A percentile compares a stretch with the other conserved stretches of the same genome.
Conservation (phyloP, 352 stramenopile genomes). For the Globisporangium nagaii region DNA sequence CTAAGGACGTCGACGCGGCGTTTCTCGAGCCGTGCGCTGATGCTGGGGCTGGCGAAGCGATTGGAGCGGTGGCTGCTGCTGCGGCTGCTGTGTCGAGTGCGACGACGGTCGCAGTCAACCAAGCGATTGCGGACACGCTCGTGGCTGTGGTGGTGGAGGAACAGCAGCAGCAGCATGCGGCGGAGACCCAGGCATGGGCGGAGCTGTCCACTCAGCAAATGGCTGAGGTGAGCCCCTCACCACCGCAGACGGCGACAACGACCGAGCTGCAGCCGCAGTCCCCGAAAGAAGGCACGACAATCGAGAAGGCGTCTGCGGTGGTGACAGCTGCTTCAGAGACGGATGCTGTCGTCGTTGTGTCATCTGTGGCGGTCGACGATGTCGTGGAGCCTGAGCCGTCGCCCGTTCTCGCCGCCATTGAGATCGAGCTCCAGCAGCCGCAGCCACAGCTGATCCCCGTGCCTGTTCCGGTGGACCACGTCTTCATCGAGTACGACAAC, state of each 20-base stretch:
- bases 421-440: not conserved
- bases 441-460: not conserved
- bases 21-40: not conserved
- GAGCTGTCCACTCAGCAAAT: too few species aligned
- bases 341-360: not conserved
- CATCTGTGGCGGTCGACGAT: not conserved
- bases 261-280: not conserved
- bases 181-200: too few species aligned
- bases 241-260: not conserved
- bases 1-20: slow-evolving; percentile 19
- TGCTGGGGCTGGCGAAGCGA: not conserved
- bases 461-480: not conserved
- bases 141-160: not conserved
- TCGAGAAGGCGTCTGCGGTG: not conserved
- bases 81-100: not conserved
- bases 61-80: not conserved
- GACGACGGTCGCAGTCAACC: not conserved
- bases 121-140: not conserved
- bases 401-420: not conserved
- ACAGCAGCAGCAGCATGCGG: not conserved
- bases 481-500: slow-evolving; percentile 3
- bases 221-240: not conserved
- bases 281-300: not conserved
- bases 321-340: not conserved
- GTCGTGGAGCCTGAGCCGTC: slow-evolving; percentile 6